Conservation (phyloP, 495 filamentous ascomycete species). For the Neurospora sp. region DNA sequence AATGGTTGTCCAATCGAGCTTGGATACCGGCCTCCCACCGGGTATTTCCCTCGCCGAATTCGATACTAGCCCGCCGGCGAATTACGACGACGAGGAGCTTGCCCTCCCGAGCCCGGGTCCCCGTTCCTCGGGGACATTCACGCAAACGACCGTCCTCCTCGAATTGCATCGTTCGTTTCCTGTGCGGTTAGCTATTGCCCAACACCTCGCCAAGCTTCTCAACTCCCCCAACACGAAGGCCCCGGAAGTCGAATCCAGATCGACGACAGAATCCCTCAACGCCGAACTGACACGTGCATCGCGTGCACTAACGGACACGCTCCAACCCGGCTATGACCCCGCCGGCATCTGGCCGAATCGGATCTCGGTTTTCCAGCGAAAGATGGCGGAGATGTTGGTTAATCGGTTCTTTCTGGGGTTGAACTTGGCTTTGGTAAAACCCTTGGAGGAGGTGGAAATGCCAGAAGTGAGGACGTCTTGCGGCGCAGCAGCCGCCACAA, state of each 20-base stretch:
- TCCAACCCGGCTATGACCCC: slow-evolving; percentile 26
- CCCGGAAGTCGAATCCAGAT: slow-evolving; percentile 21
- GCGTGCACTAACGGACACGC: slow-evolving; percentile 19
- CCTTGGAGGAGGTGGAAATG: not conserved
- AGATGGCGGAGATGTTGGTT: slow-evolving; percentile 28
- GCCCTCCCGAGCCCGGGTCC: slow-evolving; percentile 8
- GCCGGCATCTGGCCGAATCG: slow-evolving; percentile 22
- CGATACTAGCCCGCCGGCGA: slow-evolving; percentile 45
- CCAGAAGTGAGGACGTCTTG: not conserved
- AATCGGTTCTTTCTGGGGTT: slow-evolving; percentile 49
- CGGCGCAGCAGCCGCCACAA: not conserved
- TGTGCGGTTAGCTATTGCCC: slow-evolving; percentile 24
- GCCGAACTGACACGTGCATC: slow-evolving; percentile 26
- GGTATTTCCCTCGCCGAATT: slow-evolving; percentile 45
- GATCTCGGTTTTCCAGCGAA: slow-evolving; percentile 28
- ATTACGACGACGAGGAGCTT: slow-evolving; percentile 40
- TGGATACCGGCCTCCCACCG: slow-evolving; percentile 51
- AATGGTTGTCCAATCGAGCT: slow-evolving; percentile 47
- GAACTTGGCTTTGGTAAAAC: slow-evolving; percentile 12
- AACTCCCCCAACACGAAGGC: slow-evolving; percentile 22
- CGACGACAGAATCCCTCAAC: not conserved
- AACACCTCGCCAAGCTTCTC: slow-evolving; percentile 26
- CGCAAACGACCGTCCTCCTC: slow-evolving; percentile 30
- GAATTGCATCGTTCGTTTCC: slow-evolving; percentile 27
- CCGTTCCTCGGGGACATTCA: slow-evolving; percentile 19